A percentile compares a stretch with the other conserved stretches of the same genome.
Conservation (phyloP, 2,329 filamentous ascomycete genomes). For the Phaeosphaeriaceae sp. region DNA sequence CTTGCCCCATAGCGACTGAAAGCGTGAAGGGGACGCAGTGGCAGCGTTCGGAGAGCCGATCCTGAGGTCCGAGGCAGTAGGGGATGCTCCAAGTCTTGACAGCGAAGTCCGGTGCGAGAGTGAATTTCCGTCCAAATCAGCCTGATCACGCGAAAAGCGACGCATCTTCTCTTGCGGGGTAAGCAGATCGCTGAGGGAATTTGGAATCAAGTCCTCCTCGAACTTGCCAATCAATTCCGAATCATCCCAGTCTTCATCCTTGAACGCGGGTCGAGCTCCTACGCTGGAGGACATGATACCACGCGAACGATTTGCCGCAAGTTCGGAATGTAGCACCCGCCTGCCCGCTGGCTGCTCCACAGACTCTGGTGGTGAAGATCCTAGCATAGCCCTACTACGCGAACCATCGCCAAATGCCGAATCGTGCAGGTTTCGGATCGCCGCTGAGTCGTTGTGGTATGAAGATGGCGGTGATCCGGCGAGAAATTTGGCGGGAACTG, state of each 20-base stretch:
- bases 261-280: conserved; percentile 54
- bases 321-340: conserved; percentile 69
- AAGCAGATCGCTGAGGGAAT: conserved; percentile 68
- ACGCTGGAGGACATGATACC: conserved; percentile 69
- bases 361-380: conserved; percentile 66
- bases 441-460: conserved; percentile 67
- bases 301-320: conserved; percentile 62
- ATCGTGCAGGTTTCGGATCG: conserved; percentile 67
- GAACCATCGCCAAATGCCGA: conserved; percentile 76
- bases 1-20: conserved; percentile 64
- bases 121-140: conserved; percentile 60
- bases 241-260: conserved; percentile 62
- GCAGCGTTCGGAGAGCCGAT: conserved; percentile 61
- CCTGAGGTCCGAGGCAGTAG: conserved; percentile 53
- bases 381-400: conserved; percentile 58
- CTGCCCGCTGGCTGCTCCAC: conserved; percentile 71
- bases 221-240: conserved; percentile 71
- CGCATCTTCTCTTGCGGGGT: conserved; percentile 68
- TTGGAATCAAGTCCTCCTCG: conserved; percentile 89
- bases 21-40: conserved; percentile 67
- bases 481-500: conserved; percentile 89
- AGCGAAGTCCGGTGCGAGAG: conserved; percentile 56
- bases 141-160: conserved; percentile 65
- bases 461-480: conserved; percentile 82
- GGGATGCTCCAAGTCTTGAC: conserved; percentile 59